phyloP scores from a whole-genome alignment of 345 rosid genomes.

The Rubroshorea leprosula region DNA sequence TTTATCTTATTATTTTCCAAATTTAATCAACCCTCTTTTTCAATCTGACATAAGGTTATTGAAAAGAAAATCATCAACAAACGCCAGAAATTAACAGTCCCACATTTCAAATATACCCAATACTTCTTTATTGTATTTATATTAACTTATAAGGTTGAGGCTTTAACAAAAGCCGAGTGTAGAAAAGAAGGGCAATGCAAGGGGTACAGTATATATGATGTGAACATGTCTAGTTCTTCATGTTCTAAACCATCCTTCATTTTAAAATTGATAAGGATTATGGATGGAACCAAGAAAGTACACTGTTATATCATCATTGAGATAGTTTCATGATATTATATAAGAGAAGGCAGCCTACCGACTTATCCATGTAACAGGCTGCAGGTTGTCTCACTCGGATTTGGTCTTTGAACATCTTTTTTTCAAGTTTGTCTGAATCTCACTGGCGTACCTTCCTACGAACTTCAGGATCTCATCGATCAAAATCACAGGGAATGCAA shows the following conservation, averaged over 20 bases:
- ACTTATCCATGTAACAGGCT: neutral
- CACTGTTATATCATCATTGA: neutral
- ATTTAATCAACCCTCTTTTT: too few relatives aligned
- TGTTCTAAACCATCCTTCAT: neutral
- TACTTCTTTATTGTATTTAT: too few relatives aligned
- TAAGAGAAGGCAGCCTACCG: neutral
- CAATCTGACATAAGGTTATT: too few relatives aligned
- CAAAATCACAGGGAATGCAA: constrained; percentile 54
- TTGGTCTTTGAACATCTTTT: constrained; percentile 41
- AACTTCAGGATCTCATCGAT: constrained; percentile 61
- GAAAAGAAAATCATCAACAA: too few relatives aligned
- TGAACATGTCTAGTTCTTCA: neutral
- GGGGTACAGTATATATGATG: too few relatives aligned
- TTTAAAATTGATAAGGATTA: constrained; percentile 1
- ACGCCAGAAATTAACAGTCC: too few relatives aligned
- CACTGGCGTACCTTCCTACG: constrained; percentile 62
- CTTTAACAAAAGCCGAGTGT: constrained; percentile 1
- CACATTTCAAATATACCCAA: too few relatives aligned
- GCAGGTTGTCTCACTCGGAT: constrained; percentile 32
- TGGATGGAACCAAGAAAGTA: constrained; percentile 1
- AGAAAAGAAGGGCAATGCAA: neutral
- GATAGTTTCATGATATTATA: neutral
- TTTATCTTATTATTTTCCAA: too few relatives aligned
- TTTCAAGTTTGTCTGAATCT: constrained; percentile 29
- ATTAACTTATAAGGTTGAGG: too few relatives aligned